Conservation (phyloP, 768 basidiomycete genomes). For the Sporobolomyces roseus region DNA sequence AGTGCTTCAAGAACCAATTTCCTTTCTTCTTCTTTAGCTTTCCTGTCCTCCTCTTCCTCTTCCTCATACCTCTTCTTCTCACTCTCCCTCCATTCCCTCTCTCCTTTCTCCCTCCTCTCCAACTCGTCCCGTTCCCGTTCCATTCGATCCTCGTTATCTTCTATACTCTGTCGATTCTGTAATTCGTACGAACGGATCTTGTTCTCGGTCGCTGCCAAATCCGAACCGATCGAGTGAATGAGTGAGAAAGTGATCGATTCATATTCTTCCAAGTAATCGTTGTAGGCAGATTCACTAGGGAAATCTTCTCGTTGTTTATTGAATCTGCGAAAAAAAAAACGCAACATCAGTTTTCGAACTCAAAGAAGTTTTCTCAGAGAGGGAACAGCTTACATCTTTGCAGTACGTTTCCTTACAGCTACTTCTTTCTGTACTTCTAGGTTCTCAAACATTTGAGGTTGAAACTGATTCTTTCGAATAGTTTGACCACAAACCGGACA, state of each 20-base stretch:
- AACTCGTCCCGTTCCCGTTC: constrained; percentile 36
- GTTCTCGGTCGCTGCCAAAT: constrained; percentile 55
- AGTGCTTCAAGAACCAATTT: constrained; percentile 19
- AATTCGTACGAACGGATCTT: constrained; percentile 72
- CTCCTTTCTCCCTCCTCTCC: constrained; percentile 56
- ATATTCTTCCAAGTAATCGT: constrained; percentile 92
- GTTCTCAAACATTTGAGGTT: constrained; percentile 90
- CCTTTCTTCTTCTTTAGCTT: constrained; percentile 28
- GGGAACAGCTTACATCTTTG: constrained; percentile 66
- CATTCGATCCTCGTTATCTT: constrained; percentile 58
- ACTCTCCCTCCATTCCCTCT: constrained; percentile 56
- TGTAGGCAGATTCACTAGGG: constrained; percentile 68
- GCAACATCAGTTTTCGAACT: background rate
- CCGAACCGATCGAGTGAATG: constrained; percentile 24
- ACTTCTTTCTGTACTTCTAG: constrained; percentile 91
- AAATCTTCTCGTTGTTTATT: constrained; percentile 94
- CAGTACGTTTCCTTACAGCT: constrained; percentile 75
- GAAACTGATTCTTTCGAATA: constrained; percentile 88
- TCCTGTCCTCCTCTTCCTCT: constrained; percentile 47
- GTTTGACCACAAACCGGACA: constrained; percentile 89
- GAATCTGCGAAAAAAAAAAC: constrained; percentile 59
- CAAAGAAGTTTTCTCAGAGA: background rate
- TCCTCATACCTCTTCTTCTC: constrained; percentile 31
- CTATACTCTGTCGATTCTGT: constrained; percentile 77
- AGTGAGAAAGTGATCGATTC: constrained; percentile 67